phyloP scores from a whole-genome alignment of 768 basidiomycete genomes.

The Sporobolomyces phaffii region DNA sequence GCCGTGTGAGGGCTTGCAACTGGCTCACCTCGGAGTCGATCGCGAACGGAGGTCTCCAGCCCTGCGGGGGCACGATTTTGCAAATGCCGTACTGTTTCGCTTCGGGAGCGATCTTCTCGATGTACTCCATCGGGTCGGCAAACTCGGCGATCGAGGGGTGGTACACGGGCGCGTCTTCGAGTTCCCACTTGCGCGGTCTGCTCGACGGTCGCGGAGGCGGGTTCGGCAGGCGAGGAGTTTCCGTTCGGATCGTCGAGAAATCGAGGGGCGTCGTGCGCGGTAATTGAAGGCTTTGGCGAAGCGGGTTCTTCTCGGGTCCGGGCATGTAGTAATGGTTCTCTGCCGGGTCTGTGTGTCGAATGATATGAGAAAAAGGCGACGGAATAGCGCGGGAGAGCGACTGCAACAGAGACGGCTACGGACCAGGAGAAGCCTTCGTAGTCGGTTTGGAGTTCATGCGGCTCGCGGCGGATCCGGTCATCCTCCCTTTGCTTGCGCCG shows the following conservation, averaged over 20 bases:
- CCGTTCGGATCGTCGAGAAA: slow-evolving; percentile 38
- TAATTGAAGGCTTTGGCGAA: slow-evolving; percentile 10
- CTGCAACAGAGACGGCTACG: no score
- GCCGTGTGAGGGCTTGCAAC: not conserved
- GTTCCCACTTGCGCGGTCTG: slow-evolving; percentile 62
- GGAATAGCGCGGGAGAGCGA: no score
- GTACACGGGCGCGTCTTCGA: slow-evolving; percentile 82
- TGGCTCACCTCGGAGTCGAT: slow-evolving; percentile 79
- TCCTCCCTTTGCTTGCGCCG: not conserved
- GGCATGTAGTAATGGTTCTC: slow-evolving; percentile 5
- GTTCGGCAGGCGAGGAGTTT: slow-evolving; percentile 28
- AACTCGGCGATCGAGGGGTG: slow-evolving; percentile 87
- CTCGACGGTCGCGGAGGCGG: slow-evolving; percentile 19
- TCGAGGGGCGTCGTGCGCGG: slow-evolving; percentile 45
- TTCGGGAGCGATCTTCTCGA: slow-evolving; percentile 60
- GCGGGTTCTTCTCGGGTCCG: slow-evolving; percentile 21
- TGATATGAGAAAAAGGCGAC: not conserved
- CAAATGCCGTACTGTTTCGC: slow-evolving; percentile 81
- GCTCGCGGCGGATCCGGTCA: slow-evolving; percentile 1
- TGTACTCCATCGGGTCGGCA: slow-evolving; percentile 87
- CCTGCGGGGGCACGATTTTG: slow-evolving; percentile 87
- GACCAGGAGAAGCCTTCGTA: slow-evolving; percentile 8
- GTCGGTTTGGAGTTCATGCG: slow-evolving; percentile 14
- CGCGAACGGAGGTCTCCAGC: slow-evolving; percentile 93
- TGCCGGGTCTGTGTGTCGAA: not conserved